Base-by-base conservation (phyloP, 169 alveolate genomes). In the Blepharisma undulans region DNA sequence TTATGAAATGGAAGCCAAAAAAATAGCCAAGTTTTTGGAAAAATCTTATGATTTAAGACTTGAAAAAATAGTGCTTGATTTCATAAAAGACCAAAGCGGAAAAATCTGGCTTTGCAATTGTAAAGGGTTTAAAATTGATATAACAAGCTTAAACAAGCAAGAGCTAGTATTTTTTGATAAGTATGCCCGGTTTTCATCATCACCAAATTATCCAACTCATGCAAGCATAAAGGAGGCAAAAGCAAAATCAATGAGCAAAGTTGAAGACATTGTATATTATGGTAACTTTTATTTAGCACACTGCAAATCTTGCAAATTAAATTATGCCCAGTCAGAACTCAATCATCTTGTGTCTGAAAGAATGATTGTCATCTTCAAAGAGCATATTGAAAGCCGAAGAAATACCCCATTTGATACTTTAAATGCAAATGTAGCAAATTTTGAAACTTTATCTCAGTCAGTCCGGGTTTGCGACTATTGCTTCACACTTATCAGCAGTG, bases 401-500 rank as follows among this genome's bases (percentile, higher is more conserved):
- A 66, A 72, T 10, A 6, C 77, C 14, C 76, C 92, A n/a, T 88
- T 22, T 25, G 85, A 72, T 22, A 88, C 87, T 32, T 32, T 22
- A 18, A 88, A 88, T 59, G 29, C 77, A 7, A 88, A 88, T 74
- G 59, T 88, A 19, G 59, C 87, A 22, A n/a, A 22, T 3, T 27
- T 18, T 76, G 79, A 33, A 19, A 36, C 77, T 29, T 72, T 88
- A 21, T 36, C 82, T 76, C 87, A 88, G 34, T 74, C 60, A 2
- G 74, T 72, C 29, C 7, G 87, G 8, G 87, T 88, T 22, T 88
- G 92, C 25, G 60, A 88, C 10, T 76, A 36, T 36, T 88, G 92
- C 87, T 88, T 74, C 59, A 88, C 33, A 61, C 76, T 88, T 19
- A 88, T 88, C 7, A 76, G 88, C 34, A 34, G 87, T 74, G 92